Conservation (phyloP, 441 rosid species). For the Manihot esculenta region DNA sequence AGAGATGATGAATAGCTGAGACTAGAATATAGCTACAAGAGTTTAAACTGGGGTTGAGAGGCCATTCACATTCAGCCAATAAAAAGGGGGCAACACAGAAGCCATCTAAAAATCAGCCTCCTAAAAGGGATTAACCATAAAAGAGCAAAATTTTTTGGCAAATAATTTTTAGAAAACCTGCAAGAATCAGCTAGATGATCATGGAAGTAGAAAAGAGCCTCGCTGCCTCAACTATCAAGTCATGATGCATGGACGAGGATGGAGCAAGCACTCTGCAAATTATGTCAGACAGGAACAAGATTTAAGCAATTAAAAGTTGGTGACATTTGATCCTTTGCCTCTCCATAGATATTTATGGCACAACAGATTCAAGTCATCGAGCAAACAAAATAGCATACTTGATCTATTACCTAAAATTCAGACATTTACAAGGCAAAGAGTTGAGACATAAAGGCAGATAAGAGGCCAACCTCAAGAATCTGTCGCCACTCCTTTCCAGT, state of each 20-base stretch:
- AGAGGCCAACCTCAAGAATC: slow-evolving; percentile 69
- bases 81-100: slow-evolving; percentile 16
- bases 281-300: slow-evolving; percentile 43
- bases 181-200: slow-evolving; percentile 51
- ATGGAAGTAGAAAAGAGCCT: slow-evolving; percentile 51
- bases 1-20: slow-evolving; percentile 8
- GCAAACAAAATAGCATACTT: slow-evolving; percentile 5
- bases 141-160: slow-evolving; percentile 15
- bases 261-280: slow-evolving; percentile 54
- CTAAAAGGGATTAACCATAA: slow-evolving; percentile 19
- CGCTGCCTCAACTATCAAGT: slow-evolving; percentile 54
- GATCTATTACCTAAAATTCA: slow-evolving; percentile 13
- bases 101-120: slow-evolving; percentile 21
- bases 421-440: background rate
- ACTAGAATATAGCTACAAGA: slow-evolving; percentile 6
- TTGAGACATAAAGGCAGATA: slow-evolving; percentile 4
- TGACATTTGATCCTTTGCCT: slow-evolving; percentile 19
- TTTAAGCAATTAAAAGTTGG: slow-evolving; percentile 27
- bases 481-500: slow-evolving; percentile 75
- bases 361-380: slow-evolving; percentile 13
- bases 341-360: slow-evolving; percentile 12
- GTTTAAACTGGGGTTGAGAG: slow-evolving; percentile 17
- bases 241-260: slow-evolving; percentile 49
- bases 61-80: slow-evolving; percentile 19
- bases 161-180: slow-evolving; percentile 52